Percentiles rank a stretch among this genome's conserved stretches.
Conservation (phyloP, 2,329 filamentous ascomycete species). For the Sphaerulina populicola region DNA sequence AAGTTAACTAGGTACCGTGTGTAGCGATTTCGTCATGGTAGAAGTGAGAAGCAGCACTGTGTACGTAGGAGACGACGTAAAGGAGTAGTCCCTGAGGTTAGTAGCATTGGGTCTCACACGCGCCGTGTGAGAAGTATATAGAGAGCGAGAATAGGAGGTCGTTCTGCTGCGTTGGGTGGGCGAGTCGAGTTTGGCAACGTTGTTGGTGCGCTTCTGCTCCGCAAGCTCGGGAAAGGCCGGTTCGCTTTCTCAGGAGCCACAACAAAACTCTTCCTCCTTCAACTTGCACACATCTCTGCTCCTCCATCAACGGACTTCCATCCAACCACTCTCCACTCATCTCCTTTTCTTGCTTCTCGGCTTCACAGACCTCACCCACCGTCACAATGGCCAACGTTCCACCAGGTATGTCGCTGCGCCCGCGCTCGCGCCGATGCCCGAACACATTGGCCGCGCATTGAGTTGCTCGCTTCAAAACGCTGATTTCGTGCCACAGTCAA, state of each 20-base stretch:
- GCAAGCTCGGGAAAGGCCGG: not conserved
- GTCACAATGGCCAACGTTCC: slow-evolving; percentile 25
- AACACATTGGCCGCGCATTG: slow-evolving; percentile 9
- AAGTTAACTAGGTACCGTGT: too few relatives aligned
- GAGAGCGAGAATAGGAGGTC: too few relatives aligned
- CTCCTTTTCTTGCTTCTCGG: slow-evolving; percentile 6
- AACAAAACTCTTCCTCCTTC: not conserved
- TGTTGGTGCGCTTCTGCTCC: not conserved
- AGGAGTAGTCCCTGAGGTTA: not conserved
- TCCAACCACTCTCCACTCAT: slow-evolving; percentile 6
- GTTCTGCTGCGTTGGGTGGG: too few relatives aligned
- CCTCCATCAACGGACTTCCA: slow-evolving; percentile 5
- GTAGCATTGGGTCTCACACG: not conserved
- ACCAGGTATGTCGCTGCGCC: slow-evolving; percentile 13
- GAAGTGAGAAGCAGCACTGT: not conserved
- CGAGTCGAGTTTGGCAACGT: not conserved
- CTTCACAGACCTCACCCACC: slow-evolving; percentile 14
- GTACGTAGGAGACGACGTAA: not conserved
- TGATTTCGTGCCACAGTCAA: slow-evolving; percentile 11
- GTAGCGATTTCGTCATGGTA: not conserved
- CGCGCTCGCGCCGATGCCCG: slow-evolving; percentile 4
- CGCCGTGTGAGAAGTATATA: too few relatives aligned
- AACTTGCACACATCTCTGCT: not conserved
- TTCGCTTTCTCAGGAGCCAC: not conserved
- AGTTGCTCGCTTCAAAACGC: slow-evolving; percentile 6